These are phyloP conservation scores for Lodderomyces pseudojiufengensis DNA, from an alignment of 1,139 yeast genomes.

Conservation along the genomic window DNA sequence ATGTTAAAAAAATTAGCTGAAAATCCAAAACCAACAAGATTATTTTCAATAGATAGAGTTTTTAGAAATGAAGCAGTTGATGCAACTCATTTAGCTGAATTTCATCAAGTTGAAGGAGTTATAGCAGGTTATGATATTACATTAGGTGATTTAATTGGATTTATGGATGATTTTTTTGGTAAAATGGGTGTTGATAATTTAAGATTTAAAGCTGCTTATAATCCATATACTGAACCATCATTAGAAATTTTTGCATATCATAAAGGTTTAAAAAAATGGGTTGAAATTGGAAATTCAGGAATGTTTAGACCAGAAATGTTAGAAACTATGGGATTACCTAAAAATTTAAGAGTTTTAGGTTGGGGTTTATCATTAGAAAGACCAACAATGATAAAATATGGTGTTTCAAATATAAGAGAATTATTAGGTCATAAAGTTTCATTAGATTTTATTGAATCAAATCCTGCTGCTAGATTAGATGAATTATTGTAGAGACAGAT, in stretches of 20 bases:
- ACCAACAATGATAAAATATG: slow-evolving; percentile 99
- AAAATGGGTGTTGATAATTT: slow-evolving; percentile 96
- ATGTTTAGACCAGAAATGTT: slow-evolving; percentile 99
- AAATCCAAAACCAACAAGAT: slow-evolving; percentile 87
- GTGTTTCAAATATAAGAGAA: slow-evolving; percentile 92
- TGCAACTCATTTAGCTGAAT: slow-evolving; percentile 99
- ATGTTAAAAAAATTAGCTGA: slow-evolving; percentile 85
- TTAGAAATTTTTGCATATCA: slow-evolving; percentile 98
- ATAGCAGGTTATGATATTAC: slow-evolving; percentile 95
- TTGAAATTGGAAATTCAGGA: slow-evolving; percentile 98
- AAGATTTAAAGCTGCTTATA: slow-evolving; percentile 97
- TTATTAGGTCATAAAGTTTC: slow-evolving; percentile 92
- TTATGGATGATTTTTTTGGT: slow-evolving; percentile 95
- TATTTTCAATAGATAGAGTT: slow-evolving; percentile 95
- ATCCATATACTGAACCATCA: slow-evolving; percentile 98
- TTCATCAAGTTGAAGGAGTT: slow-evolving; percentile 99
- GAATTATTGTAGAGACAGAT: slow-evolving; percentile 28
- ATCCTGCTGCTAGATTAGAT: slow-evolving; percentile 97
- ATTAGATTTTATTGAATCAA: slow-evolving; percentile 87
- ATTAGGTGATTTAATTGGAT: slow-evolving; percentile 93
- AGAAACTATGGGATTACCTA: slow-evolving; percentile 96
- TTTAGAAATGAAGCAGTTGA: slow-evolving; percentile 99
- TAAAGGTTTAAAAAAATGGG: slow-evolving; percentile 93
- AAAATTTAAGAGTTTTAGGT: slow-evolving; percentile 89
- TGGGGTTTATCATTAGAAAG: slow-evolving; percentile 98